These are phyloP conservation scores for Pleurotus giganteus DNA, from an alignment of 768 basidiomycete species.

Conservation along the genomic window DNA sequence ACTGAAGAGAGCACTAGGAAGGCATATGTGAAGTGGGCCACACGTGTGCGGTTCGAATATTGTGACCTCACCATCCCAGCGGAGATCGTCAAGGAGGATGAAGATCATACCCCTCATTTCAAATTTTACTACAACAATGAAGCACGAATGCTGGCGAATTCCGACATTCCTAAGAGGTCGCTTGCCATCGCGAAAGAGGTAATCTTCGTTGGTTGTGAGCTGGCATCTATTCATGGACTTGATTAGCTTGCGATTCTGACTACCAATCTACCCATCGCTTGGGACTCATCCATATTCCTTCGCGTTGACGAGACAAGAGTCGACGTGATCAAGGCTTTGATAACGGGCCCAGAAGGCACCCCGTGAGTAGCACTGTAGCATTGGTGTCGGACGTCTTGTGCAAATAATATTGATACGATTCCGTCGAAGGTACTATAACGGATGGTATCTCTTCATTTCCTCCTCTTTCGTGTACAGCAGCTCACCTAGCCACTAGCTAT, in stretches of 20 bases:
- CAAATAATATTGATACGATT: background rate
- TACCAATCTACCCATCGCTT: slow-evolving; percentile 90
- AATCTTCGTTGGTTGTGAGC: slow-evolving; percentile 1
- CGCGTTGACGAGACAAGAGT: slow-evolving; percentile 91
- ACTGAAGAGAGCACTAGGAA: slow-evolving; percentile 69
- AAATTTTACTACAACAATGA: slow-evolving; percentile 83
- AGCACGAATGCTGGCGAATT: slow-evolving; percentile 78
- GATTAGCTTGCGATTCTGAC: slow-evolving; percentile 85
- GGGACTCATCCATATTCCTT: slow-evolving; percentile 93
- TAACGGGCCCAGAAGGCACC: slow-evolving; percentile 91
- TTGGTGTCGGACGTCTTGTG: too few species aligned
- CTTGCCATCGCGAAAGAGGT: slow-evolving; percentile 96
- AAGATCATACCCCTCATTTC: slow-evolving; percentile 65
- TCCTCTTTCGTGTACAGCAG: slow-evolving; percentile 9
- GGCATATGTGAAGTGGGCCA: slow-evolving; percentile 85
- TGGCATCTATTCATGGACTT: slow-evolving; percentile 9
- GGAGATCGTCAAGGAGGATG: slow-evolving; percentile 28
- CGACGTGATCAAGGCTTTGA: slow-evolving; percentile 89
- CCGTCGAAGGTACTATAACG: slow-evolving; percentile 73
- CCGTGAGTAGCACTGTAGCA: too few species aligned
- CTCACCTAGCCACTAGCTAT: slow-evolving; percentile 36
- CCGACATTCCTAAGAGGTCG: slow-evolving; percentile 88
- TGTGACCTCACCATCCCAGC: slow-evolving; percentile 68
- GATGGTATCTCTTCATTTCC: slow-evolving; percentile 57
- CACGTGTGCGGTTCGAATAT: slow-evolving; percentile 81